phyloP scores from a whole-genome alignment of 768 basidiomycete genomes.

The Xerocomellus dryophilus region DNA sequence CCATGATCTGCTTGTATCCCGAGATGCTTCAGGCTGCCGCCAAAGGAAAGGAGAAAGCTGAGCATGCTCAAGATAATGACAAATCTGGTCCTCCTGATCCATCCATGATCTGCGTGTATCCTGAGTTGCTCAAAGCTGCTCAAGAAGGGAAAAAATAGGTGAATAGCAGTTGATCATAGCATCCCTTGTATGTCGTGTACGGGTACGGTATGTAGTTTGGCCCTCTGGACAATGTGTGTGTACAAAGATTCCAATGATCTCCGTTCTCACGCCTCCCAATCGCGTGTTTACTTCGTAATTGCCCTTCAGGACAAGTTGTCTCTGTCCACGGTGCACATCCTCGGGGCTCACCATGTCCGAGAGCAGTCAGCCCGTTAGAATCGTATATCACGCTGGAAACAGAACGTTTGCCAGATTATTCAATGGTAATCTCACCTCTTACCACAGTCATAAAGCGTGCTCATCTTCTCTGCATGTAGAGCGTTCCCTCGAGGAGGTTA shows the following conservation, averaged over 20 bases:
- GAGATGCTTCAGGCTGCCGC: background rate
- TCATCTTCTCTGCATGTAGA: conserved; percentile 40
- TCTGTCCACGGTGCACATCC: background rate
- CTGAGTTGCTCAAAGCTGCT: background rate
- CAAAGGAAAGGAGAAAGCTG: background rate
- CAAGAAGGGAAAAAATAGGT: background rate
- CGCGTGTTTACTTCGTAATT: conserved; percentile 6
- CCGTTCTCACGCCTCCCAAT: background rate
- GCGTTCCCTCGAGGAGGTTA: conserved; percentile 55
- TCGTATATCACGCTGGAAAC: conserved; percentile 38
- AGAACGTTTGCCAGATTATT: conserved; percentile 42
- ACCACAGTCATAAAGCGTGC: background rate
- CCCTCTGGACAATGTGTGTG: too few species aligned
- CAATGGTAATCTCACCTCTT: conserved; percentile 32
- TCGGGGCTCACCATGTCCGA: conserved; percentile 10
- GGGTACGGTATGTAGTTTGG: too few species aligned
- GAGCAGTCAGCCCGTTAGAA: conserved; percentile 10
- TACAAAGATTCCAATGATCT: too few species aligned
- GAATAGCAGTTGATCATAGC: background rate
- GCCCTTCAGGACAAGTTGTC: background rate
- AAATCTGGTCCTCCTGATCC: background rate
- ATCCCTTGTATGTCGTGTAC: background rate
- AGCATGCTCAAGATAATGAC: background rate
- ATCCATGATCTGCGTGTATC: background rate
- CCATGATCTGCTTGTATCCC: background rate